A percentile compares a stretch with the other conserved stretches of the same genome.
These are phyloP conservation scores for Ilyonectria robusta DNA, from an alignment of 2,329 filamentous ascomycete genomes.

Conservation along the genomic window DNA sequence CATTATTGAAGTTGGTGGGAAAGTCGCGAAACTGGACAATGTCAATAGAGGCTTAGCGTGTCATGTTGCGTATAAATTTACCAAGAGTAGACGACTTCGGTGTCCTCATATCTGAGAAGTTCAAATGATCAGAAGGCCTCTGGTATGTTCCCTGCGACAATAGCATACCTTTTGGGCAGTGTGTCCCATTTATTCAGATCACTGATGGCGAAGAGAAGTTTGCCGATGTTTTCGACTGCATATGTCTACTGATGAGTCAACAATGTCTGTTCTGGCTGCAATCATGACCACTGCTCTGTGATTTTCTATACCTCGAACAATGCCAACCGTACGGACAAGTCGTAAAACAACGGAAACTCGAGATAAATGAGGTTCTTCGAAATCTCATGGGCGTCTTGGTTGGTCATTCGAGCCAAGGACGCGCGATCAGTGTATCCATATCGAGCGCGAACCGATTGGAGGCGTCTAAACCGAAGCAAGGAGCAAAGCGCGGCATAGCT, in stretches of 20 bases:
- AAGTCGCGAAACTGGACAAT: slow-evolving; percentile 48
- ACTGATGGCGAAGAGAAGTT: slow-evolving; percentile 54
- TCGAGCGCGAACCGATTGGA: slow-evolving; percentile 48
- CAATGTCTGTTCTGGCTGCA: background rate
- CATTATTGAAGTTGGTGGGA: slow-evolving; percentile 46
- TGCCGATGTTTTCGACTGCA: slow-evolving; percentile 55
- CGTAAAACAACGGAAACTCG: slow-evolving; percentile 58
- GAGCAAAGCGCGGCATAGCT: slow-evolving; percentile 54
- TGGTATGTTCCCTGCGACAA: background rate
- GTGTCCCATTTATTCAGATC: slow-evolving; percentile 51
- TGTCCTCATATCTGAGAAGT: slow-evolving; percentile 58
- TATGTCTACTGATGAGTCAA: slow-evolving; percentile 53
- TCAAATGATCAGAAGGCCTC: slow-evolving; percentile 13
- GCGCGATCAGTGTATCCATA: slow-evolving; percentile 53
- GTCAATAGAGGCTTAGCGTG: background rate
- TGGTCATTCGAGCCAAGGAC: slow-evolving; percentile 58
- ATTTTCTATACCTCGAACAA: slow-evolving; percentile 54
- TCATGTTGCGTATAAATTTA: slow-evolving; percentile 31
- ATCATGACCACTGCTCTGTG: background rate
- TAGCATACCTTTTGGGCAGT: slow-evolving; percentile 54
- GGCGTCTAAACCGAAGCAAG: slow-evolving; percentile 54
- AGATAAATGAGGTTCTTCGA: slow-evolving; percentile 51
- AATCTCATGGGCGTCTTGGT: slow-evolving; percentile 61
- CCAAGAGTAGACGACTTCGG: slow-evolving; percentile 55
- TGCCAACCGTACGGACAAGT: slow-evolving; percentile 55